phyloP scores from a whole-genome alignment of 2,329 filamentous ascomycete genomes.

The Cytospora schulzeri region DNA sequence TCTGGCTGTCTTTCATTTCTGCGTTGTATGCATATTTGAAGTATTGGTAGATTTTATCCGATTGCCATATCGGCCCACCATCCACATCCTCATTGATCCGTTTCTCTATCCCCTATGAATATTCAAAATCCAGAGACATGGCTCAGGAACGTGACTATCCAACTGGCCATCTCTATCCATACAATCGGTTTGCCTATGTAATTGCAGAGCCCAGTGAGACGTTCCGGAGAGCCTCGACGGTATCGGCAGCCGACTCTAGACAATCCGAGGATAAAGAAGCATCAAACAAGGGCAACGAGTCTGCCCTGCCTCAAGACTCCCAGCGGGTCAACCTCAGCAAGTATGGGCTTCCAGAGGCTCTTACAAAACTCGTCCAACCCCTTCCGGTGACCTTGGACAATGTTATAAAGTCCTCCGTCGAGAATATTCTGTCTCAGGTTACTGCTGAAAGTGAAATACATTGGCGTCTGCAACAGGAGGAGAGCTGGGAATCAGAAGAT shows the following conservation, averaged over 20 bases:
- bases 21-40: not conserved
- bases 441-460: slow-evolving; percentile 36
- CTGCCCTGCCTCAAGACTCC: slow-evolving; percentile 30
- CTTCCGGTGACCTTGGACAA: slow-evolving; percentile 45
- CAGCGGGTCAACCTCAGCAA: slow-evolving; percentile 47
- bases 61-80: not conserved
- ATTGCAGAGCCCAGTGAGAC: not conserved
- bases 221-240: not conserved
- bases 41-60: not conserved
- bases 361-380: slow-evolving; percentile 42
- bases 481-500: slow-evolving; percentile 23
- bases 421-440: slow-evolving; percentile 45
- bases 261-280: not conserved
- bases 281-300: not conserved
- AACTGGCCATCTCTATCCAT: not conserved
- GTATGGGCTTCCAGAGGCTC: slow-evolving; percentile 48
- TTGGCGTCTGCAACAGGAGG: slow-evolving; percentile 35
- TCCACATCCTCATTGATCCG: not conserved
- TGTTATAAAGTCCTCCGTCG: slow-evolving; percentile 48
- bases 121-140: not conserved
- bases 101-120: not conserved
- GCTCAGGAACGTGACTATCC: not conserved
- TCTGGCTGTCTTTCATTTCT: not conserved
- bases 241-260: not conserved
- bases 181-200: not conserved